phyloP scores from a whole-genome alignment of 2,329 filamentous ascomycete species.

The Teratosphaeriaceae sp. region DNA sequence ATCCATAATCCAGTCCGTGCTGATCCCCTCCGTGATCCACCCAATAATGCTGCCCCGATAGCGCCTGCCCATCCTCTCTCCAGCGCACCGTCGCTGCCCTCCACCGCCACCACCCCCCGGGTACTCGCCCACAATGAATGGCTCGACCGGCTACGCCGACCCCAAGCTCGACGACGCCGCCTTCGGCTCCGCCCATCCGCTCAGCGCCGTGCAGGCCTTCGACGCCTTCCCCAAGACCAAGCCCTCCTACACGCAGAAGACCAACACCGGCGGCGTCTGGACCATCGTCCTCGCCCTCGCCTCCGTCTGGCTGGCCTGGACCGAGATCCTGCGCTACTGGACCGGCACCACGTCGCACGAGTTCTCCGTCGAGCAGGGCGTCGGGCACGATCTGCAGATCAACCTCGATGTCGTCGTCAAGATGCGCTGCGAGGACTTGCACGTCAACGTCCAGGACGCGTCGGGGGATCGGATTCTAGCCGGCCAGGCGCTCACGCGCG shows the following conservation, averaged over 20 bases:
- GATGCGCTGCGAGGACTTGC: constrained; percentile 83
- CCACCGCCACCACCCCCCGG: not conserved
- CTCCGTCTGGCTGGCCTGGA: constrained; percentile 67
- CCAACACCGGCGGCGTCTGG: constrained; percentile 85
- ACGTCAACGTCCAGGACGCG: constrained; percentile 95
- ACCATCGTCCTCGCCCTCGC: constrained; percentile 74
- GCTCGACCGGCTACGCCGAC: constrained; percentile 65
- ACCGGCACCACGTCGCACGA: constrained; percentile 76
- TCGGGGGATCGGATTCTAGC: constrained; percentile 88
- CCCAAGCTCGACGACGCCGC: constrained; percentile 67
- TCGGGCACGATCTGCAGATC: constrained; percentile 82
- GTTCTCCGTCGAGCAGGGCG: constrained; percentile 88
- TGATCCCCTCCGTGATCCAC: no score
- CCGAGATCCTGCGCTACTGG: constrained; percentile 79
- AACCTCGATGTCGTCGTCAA: constrained; percentile 89
- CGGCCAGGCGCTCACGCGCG: constrained; percentile 62
- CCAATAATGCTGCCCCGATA: constrained; percentile 7
- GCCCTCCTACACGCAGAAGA: constrained; percentile 80
- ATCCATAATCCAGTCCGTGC: not conserved
- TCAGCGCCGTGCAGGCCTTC: constrained; percentile 67
- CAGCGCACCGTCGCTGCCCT: constrained; percentile 1
- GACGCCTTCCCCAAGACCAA: constrained; percentile 98
- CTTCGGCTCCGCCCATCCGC: constrained; percentile 65
- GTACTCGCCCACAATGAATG: constrained; percentile 59
- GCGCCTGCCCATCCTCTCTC: not conserved